Percentiles rank a stretch among this genome's conserved stretches.
These are phyloP conservation scores for Thielaviopsis ethacetica DNA, from an alignment of 2,329 filamentous ascomycete species.

Conservation along the genomic window DNA sequence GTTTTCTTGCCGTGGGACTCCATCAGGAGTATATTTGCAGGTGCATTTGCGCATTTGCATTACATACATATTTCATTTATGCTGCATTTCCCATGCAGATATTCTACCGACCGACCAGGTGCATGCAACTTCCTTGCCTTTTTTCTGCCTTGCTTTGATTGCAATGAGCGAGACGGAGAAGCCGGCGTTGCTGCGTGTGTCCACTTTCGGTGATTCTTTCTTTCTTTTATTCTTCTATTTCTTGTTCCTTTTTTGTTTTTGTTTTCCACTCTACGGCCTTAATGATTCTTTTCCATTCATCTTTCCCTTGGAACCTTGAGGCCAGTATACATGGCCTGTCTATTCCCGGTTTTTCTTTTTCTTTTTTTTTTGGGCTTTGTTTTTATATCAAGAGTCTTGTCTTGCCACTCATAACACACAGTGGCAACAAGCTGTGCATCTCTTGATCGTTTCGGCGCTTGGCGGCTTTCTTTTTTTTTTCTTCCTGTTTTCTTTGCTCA, in stretches of 20 bases:
- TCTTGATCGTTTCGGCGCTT: neutral
- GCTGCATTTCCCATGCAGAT: neutral
- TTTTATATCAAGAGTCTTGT: neutral
- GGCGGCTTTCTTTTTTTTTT: neutral
- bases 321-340: neutral
- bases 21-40: neutral
- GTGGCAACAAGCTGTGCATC: neutral
- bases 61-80: neutral
- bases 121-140: neutral
- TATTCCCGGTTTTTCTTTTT: neutral
- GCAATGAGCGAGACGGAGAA: neutral
- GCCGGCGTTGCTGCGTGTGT: neutral
- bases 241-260: neutral
- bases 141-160: neutral
- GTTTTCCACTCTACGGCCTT: neutral
- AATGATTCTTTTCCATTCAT: neutral
- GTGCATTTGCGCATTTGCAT: neutral
- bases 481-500: neutral
- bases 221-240: neutral
- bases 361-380: neutral
- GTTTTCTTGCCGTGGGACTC: neutral
- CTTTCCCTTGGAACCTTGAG: neutral
- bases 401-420: neutral
- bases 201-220: neutral
- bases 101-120: neutral